Conservation (phyloP, 169 alveolate genomes). For the Plasmodium vinckei region DNA sequence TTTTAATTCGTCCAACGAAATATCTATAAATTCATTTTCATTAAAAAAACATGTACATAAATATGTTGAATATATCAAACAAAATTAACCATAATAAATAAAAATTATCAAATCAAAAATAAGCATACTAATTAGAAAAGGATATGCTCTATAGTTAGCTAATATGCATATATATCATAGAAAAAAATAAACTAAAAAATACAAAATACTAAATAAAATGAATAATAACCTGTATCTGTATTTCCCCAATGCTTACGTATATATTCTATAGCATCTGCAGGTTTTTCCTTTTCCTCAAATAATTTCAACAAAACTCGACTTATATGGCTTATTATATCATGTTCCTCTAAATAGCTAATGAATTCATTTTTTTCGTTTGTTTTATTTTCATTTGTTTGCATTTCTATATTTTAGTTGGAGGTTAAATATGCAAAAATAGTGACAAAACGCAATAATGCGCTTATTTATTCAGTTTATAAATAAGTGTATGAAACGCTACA, state of each 20-base stretch:
- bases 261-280: slow-evolving; percentile 40
- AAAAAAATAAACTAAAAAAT: no score
- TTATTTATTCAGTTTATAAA: no score
- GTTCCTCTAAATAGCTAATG: slow-evolving; percentile 46
- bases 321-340: slow-evolving; percentile 49
- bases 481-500: no score
- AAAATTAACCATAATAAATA: no score
- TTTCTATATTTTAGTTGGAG: slow-evolving; percentile 2
- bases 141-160: no score
- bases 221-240: slow-evolving; percentile 16
- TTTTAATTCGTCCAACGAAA: slow-evolving; percentile 46
- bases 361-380: slow-evolving; percentile 20
- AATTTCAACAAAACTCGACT: slow-evolving; percentile 52
- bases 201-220: no score
- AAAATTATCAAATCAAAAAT: no score
- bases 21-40: slow-evolving; percentile 6
- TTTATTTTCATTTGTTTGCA: slow-evolving; percentile 26
- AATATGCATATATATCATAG: no score
- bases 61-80: no score
- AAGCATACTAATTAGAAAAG: no score
- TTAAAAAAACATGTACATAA: neutral
- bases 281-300: slow-evolving; percentile 63
- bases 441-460: no score
- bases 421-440: neutral
- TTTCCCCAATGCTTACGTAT: slow-evolving; percentile 30